phyloP scores from a whole-genome alignment of 139 green algal genomes.

The Tetradesmus obliquus region DNA sequence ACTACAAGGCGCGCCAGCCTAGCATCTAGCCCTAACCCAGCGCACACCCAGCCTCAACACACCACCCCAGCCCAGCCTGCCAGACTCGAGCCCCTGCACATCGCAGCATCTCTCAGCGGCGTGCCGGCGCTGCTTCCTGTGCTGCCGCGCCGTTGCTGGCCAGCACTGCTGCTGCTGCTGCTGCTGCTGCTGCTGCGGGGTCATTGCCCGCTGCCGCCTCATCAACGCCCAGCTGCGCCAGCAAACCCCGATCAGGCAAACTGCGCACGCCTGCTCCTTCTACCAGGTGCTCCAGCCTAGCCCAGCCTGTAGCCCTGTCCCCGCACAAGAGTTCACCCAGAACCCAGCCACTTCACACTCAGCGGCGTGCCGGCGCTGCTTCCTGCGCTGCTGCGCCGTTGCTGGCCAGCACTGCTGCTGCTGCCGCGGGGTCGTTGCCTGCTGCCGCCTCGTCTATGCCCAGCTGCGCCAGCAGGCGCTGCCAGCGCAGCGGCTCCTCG shows the following conservation, averaged over 20 bases:
- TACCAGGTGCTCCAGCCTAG: not conserved
- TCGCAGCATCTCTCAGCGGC: too few species aligned
- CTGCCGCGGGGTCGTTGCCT: slow-evolving; percentile 3
- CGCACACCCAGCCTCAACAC: too few species aligned
- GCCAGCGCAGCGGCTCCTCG: slow-evolving; percentile 93
- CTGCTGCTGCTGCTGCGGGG: too few species aligned
- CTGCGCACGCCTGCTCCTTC: not conserved
- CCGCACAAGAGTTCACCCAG: not conserved
- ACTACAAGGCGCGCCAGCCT: too few species aligned
- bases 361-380: slow-evolving; percentile 2
- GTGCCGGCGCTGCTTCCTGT: too few species aligned
- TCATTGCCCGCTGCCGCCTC: too few species aligned
- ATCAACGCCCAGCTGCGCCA: not conserved
- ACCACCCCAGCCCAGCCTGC: too few species aligned
- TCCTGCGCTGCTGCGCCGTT: slow-evolving; percentile 23
- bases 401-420: slow-evolving; percentile 14
- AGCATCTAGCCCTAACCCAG: too few species aligned
- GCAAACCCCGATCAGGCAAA: too few species aligned
- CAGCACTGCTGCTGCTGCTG: too few species aligned
- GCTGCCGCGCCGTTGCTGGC: too few species aligned
- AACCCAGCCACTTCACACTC: not conserved
- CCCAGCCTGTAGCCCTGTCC: not conserved
- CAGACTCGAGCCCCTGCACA: too few species aligned
- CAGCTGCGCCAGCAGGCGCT: slow-evolving; percentile 77
- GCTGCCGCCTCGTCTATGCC: slow-evolving; percentile 52